A percentile compares a stretch with the other conserved stretches of the same genome.
Conservation (phyloP, 108 stramenopile genomes). For the Pseudonitzschia delicatissima region DNA sequence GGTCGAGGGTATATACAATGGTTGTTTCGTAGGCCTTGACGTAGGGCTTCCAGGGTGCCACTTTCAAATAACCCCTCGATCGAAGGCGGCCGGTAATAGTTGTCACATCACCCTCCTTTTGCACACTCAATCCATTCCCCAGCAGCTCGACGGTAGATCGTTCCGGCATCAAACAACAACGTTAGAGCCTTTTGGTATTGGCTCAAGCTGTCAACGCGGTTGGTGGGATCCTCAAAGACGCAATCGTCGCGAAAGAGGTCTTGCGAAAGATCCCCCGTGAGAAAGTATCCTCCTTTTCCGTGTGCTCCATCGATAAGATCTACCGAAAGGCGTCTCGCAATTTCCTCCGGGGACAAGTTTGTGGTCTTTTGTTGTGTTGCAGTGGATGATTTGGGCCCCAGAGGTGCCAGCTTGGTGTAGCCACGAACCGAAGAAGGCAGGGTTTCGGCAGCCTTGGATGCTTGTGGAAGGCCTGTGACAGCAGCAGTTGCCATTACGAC, state of each 20-base stretch:
- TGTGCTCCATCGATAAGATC: slow-evolving; percentile 44
- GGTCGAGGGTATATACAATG: slow-evolving; percentile 40
- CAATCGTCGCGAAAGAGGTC: slow-evolving; percentile 58
- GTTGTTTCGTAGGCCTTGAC: slow-evolving; percentile 49
- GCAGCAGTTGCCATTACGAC: background rate
- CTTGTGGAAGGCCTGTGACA: background rate
- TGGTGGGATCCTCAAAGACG: slow-evolving; percentile 56
- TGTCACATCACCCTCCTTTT: background rate
- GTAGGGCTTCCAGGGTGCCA: slow-evolving; percentile 38
- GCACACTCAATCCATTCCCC: slow-evolving; percentile 5
- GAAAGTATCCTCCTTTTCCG: slow-evolving; percentile 46
- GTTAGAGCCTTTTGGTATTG: slow-evolving; percentile 51
- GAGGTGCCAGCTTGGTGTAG: slow-evolving; percentile 49
- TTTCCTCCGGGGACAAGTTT: slow-evolving; percentile 29
- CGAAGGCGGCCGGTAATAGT: slow-evolving; percentile 42
- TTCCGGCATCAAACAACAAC: slow-evolving; percentile 50
- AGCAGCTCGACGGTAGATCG: slow-evolving; percentile 39
- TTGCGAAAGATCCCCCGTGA: slow-evolving; percentile 45
- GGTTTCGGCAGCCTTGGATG: slow-evolving; percentile 11
- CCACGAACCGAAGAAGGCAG: slow-evolving; percentile 34
- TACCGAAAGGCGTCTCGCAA: slow-evolving; percentile 34
- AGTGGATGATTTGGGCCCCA: slow-evolving; percentile 27
- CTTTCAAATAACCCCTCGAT: slow-evolving; percentile 40
- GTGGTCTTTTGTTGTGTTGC: slow-evolving; percentile 8
- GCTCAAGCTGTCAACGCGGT: slow-evolving; percentile 38